These are phyloP conservation scores for Rhodotorula sp. DNA, from an alignment of 1,284 basidiomycete genomes.

Conservation along the genomic window DNA sequence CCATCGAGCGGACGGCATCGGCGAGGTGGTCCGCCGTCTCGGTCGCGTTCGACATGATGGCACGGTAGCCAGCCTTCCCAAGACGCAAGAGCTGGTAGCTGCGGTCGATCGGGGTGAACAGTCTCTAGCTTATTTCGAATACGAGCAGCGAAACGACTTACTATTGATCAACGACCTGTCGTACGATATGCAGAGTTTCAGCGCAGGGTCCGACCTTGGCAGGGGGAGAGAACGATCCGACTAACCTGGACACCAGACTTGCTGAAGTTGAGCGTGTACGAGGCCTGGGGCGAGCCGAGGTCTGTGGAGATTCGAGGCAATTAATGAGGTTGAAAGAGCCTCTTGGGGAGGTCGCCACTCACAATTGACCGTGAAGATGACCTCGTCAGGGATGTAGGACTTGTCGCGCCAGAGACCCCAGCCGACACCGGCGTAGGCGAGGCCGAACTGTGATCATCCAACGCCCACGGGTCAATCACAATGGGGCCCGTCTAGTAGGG, in stretches of 20 bases:
- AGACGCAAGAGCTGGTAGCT: slow-evolving; percentile 13
- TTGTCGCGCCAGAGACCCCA: slow-evolving; percentile 48
- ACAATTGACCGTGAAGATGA: slow-evolving; percentile 47
- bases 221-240: not conserved
- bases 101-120: not conserved
- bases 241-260: slow-evolving; percentile 44
- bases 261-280: slow-evolving; percentile 48
- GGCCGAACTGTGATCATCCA: slow-evolving; percentile 36
- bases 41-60: slow-evolving; percentile 47
- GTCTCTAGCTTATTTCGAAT: too few relatives aligned
- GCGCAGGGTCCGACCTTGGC: not conserved
- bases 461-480: too few relatives aligned
- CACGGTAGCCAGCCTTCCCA: slow-evolving; percentile 48
- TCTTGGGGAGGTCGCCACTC: not conserved
- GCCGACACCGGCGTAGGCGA: slow-evolving; percentile 47
- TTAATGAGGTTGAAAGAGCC: not conserved
- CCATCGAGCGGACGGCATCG: slow-evolving; percentile 36
- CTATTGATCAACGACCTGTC: slow-evolving; percentile 42
- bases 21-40: slow-evolving; percentile 43
- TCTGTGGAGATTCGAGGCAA: not conserved
- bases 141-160: slow-evolving; percentile 35
- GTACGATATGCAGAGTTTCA: not conserved
- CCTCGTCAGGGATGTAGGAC: slow-evolving; percentile 47
- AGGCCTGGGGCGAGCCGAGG: slow-evolving; percentile 33
- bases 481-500: too few relatives aligned